phyloP scores from a whole-genome alignment of 345 rosid genomes.

The Eucalyptus cloeziana region DNA sequence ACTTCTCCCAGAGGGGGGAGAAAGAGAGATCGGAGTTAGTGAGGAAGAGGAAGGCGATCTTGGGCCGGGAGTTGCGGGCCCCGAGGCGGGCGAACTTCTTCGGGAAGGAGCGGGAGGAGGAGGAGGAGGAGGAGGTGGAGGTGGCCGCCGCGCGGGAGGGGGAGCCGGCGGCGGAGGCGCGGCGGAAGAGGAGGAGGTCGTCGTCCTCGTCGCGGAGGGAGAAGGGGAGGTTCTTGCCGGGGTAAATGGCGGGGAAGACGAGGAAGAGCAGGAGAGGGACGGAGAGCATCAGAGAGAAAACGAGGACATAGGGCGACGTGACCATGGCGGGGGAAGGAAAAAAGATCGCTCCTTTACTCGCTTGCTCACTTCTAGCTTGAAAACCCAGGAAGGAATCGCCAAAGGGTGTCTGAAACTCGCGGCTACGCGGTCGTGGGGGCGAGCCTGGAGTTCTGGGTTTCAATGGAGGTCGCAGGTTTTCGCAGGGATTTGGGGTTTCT shows the following conservation, averaged over 20 bases:
- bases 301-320: conserved; percentile 29
- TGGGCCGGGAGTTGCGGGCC: conserved; percentile 31
- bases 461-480: neutral
- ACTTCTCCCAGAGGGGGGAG: conserved; percentile 66
- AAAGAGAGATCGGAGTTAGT: conserved; percentile 78
- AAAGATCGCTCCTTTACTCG: neutral
- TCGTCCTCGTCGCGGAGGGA: conserved; percentile 35
- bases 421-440: neutral
- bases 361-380: neutral
- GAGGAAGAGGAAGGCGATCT: conserved; percentile 88
- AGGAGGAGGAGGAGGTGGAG: neutral
- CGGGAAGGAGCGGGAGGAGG: neutral
- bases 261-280: conserved; percentile 25
- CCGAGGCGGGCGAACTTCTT: conserved; percentile 20
- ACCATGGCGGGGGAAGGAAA: conserved; percentile 12
- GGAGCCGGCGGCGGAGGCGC: conserved; percentile 13
- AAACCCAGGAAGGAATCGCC: neutral
- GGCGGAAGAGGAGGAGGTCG: conserved; percentile 54
- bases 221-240: neutral
- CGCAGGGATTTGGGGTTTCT: neutral
- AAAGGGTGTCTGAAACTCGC: neutral
- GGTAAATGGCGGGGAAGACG: conserved; percentile 25
- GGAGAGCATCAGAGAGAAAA: conserved; percentile 43
- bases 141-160: neutral
- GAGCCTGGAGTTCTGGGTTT: neutral